These are phyloP conservation scores for Boletus sensibilis DNA, from an alignment of 768 basidiomycete species.

Conservation along the genomic window DNA sequence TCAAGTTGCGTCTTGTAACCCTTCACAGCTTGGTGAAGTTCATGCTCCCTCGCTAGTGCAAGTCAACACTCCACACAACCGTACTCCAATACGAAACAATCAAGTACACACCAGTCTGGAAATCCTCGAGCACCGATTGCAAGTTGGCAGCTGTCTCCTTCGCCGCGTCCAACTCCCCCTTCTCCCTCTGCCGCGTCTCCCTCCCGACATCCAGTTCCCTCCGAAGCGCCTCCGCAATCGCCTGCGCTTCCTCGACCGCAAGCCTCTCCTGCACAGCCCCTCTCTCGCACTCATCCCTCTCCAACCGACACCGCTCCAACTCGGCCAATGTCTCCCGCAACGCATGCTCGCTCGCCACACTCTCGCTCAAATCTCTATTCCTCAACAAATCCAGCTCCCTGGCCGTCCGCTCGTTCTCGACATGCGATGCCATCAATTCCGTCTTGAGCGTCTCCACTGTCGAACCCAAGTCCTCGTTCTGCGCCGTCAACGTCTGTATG, in stretches of 20 bases:
- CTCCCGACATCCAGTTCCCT: conserved; percentile 68
- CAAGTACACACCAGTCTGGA: conserved; percentile 70
- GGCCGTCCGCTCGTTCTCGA: conserved; percentile 70
- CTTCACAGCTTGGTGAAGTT: conserved; percentile 79
- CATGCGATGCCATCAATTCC: conserved; percentile 75
- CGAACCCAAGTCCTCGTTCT: conserved; percentile 68
- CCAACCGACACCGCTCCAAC: conserved; percentile 80
- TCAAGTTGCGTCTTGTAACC: conserved; percentile 77
- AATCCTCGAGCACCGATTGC: conserved; percentile 92
- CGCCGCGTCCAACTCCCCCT: conserved; percentile 60
- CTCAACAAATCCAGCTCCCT: conserved; percentile 69
- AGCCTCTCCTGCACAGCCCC: conserved; percentile 66
- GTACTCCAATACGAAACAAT: neutral
- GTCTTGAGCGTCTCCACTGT: conserved; percentile 78
- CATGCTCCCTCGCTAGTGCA: conserved; percentile 78
- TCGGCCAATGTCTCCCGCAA: conserved; percentile 82
- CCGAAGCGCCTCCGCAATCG: conserved; percentile 52
- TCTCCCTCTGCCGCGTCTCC: conserved; percentile 55
- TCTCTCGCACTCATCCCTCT: conserved; percentile 72
- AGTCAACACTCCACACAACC: conserved; percentile 1
- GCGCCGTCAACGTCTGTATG: conserved; percentile 71
- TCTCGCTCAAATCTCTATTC: conserved; percentile 65
- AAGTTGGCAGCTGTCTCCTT: conserved; percentile 77
- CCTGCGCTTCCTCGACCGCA: conserved; percentile 64
- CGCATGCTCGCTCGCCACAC: conserved; percentile 68